These are phyloP conservation scores for Eremochloa ophiuroides DNA, from an alignment of 176 grass and related monocot species.

Conservation along the genomic window DNA sequence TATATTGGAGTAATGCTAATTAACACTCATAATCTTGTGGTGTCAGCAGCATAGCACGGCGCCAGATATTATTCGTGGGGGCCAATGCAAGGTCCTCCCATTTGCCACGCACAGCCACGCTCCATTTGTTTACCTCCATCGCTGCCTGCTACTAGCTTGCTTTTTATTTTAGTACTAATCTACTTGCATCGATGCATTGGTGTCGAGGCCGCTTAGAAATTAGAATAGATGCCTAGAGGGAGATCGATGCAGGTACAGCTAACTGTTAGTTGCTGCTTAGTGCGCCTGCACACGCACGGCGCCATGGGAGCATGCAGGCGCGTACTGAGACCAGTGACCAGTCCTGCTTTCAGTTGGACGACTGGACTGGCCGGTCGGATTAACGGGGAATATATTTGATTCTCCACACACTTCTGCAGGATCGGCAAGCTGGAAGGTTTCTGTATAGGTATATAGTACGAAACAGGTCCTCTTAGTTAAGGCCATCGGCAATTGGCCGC, in stretches of 20 bases:
- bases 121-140: neutral
- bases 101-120: neutral
- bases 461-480: no score
- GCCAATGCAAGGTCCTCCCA: neutral
- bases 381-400: neutral
- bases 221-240: neutral
- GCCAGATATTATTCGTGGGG: neutral
- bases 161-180: neutral
- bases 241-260: neutral
- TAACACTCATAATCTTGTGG: neutral
- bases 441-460: no score
- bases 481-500: no score
- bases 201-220: neutral
- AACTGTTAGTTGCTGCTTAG: neutral
- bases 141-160: neutral
- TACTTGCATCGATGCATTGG: neutral
- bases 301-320: neutral
- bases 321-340: no score
- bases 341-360: conserved; percentile 3
- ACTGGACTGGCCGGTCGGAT: neutral
- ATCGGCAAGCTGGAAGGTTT: neutral
- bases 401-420: neutral
- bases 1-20: neutral
- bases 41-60: neutral
- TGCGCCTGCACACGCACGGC: neutral